Evolutionary conservation across 2,329 filamentous ascomycete species (phyloP).

Genomic region (Corinectria fuckeliana): DNA sequence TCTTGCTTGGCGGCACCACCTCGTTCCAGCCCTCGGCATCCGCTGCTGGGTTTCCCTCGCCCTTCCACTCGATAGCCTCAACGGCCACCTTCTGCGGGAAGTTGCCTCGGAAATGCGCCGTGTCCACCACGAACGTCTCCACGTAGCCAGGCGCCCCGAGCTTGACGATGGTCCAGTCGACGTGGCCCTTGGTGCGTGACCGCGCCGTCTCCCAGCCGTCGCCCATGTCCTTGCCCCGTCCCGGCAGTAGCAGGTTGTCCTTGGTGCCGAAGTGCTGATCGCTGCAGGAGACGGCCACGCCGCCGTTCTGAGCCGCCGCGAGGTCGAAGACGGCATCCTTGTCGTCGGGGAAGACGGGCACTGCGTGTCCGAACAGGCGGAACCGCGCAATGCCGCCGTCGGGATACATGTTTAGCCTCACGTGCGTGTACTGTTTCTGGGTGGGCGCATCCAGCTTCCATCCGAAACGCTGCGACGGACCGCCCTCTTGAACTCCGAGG

Average conservation of each 20-base stretch:
- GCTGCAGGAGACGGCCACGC: slow-evolving; percentile 75
- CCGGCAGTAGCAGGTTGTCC: slow-evolving; percentile 80
- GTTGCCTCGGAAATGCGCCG: slow-evolving; percentile 83
- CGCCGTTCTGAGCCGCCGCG: slow-evolving; percentile 79
- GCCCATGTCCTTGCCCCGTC: slow-evolving; percentile 82
- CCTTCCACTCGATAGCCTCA: slow-evolving; percentile 64
- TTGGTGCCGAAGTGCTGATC: slow-evolving; percentile 87
- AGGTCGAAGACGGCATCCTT: slow-evolving; percentile 73
- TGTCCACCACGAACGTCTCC: slow-evolving; percentile 76
- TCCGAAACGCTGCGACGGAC: slow-evolving; percentile 74
- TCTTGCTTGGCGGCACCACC: slow-evolving; percentile 70
- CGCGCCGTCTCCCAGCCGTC: slow-evolving; percentile 88
- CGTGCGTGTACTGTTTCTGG: slow-evolving; percentile 76
- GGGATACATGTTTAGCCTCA: slow-evolving; percentile 83
- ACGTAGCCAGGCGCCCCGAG: slow-evolving; percentile 71
- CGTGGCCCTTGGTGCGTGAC: slow-evolving; percentile 72
- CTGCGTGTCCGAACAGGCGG: slow-evolving; percentile 76
- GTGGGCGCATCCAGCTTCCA: slow-evolving; percentile 70
- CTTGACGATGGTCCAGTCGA: slow-evolving; percentile 82
- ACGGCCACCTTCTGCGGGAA: slow-evolving; percentile 80
- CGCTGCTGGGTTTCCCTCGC: slow-evolving; percentile 59
- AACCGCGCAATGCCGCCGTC: slow-evolving; percentile 86
- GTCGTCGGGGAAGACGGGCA: slow-evolving; percentile 77
- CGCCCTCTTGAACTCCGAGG: slow-evolving; percentile 72
- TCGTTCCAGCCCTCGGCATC: slow-evolving; percentile 69